Evolutionary conservation across 305 asterid genomes (phyloP), one percentile per base, ranked within the genome.

Genomic region (Caryopteris hybrid): DNA sequence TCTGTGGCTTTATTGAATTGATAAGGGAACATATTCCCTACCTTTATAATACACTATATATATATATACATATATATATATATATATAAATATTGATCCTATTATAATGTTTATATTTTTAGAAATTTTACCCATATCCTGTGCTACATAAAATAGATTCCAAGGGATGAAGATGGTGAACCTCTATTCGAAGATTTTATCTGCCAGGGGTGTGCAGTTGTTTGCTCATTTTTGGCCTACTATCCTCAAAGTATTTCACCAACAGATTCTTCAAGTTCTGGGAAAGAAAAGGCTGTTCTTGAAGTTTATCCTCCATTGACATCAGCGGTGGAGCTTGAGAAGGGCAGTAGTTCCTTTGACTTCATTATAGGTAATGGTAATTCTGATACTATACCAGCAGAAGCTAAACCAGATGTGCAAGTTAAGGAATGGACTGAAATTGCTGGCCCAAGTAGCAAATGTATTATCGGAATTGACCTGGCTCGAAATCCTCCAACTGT

Each of bases 181-280:
- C 97, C 96, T 74, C 80, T 83, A 1, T 90, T 85, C 52, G 97
- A 90, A 71, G 99, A 91, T 75, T 76, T 94, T 43, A 79, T 94
- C 74, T 94, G 98, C 82, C 91, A 83, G 67, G 79, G 79, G 3
- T 94, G 99, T 54, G 83, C 98, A 20, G 71, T 25, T 55, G 68
- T 76, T 54, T 91, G 89, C 68, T 82, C 85, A 31, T 87, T 91
- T 71, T 63, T 94, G 75, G 68, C 80, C 54, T 73, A 67, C 76
- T 94, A 94, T 84, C 88, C 90, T 54, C 86, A 78, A 56, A 80
- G 69, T 42, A 73, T 87, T 60, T 77, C 74, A 64, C 76, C 83
- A 48, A 46, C 80, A 17, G 73, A 74, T 71, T 68, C 73, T 18
- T 48, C 79, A 52, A 75, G 17, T 64, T 41, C 80, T 66, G 59